Evolutionary conservation across 129 eudicot species (phyloP).

Genomic region (Erigeron canadensis): DNA sequence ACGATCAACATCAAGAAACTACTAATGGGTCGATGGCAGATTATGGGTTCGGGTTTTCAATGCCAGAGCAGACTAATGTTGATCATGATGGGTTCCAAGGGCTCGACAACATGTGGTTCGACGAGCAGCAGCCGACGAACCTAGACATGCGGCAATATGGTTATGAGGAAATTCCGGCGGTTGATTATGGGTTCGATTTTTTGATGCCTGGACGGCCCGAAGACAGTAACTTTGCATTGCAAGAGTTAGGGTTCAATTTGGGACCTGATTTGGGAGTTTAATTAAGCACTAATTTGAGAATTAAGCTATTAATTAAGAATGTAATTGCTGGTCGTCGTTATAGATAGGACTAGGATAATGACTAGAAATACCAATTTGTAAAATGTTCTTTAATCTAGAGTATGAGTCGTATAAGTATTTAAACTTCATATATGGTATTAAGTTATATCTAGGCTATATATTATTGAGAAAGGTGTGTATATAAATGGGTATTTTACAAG

Average conservation of each 20-base stretch:
- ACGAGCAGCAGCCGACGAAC: background rate
- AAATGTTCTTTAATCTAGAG: no score
- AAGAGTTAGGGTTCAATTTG: conserved; percentile 44
- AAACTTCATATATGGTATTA: no score
- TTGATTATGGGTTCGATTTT: conserved; percentile 45
- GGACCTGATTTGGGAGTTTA: conserved; percentile 23
- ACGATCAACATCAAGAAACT: background rate
- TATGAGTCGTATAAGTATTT: no score
- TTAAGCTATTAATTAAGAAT: no score
- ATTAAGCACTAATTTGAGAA: background rate
- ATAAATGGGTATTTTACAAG: no score
- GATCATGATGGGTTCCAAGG: background rate
- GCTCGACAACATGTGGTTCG: background rate
- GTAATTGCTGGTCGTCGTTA: no score
- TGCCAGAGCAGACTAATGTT: background rate
- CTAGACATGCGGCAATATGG: background rate
- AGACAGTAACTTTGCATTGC: conserved; percentile 37
- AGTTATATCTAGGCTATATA: no score
- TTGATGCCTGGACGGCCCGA: conserved; percentile 61
- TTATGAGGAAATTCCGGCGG: background rate
- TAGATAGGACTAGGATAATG: no score
- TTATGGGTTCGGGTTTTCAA: background rate
- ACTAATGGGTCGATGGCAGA: background rate
- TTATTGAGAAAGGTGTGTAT: no score
- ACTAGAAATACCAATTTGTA: no score